These are phyloP conservation scores for Gamarada debralockiae DNA, from an alignment of 495 filamentous ascomycete species.

Conservation along the genomic window DNA sequence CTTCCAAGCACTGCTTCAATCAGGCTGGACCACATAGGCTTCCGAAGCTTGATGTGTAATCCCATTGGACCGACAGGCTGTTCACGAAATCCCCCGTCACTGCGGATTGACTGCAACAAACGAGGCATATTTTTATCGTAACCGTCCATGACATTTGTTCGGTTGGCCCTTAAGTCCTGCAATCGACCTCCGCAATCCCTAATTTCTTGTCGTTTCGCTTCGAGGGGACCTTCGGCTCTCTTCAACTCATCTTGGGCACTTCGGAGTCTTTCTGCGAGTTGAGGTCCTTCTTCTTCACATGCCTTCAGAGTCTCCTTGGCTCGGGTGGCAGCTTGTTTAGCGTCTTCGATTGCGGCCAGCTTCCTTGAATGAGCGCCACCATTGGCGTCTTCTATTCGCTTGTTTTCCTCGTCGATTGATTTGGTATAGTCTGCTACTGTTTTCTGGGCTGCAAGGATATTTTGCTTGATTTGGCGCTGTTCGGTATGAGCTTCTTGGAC, in stretches of 20 bases:
- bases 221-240: conserved; percentile 34
- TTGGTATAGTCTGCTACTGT: conserved; percentile 32
- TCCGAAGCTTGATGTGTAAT: conserved; percentile 63
- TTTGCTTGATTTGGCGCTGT: conserved; percentile 43
- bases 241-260: conserved; percentile 20
- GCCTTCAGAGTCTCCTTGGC: conserved; percentile 19
- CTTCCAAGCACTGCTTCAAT: conserved; percentile 69
- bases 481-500: conserved; percentile 35
- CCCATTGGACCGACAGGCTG: conserved; percentile 86
- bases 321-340: conserved; percentile 38
- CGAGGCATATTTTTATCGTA: conserved; percentile 59
- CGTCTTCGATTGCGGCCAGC: conserved; percentile 40
- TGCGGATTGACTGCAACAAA: conserved; percentile 62
- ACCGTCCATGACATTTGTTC: conserved; percentile 48
- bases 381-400: conserved; percentile 48
- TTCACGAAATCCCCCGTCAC: conserved; percentile 59
- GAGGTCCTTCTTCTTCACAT: conserved; percentile 6
- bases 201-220: conserved; percentile 35
- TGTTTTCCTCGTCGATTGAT: conserved; percentile 40
- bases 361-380: conserved; percentile 40
- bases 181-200: conserved; percentile 23
- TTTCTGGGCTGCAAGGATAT: conserved; percentile 27
- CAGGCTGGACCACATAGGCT: conserved; percentile 81
- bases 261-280: conserved; percentile 11
- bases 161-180: conserved; percentile 43